Percentiles rank a stretch among this genome's conserved stretches.
Conservation (phyloP, 2,329 filamentous ascomycete species). For the Talaromyces pinophilus region DNA sequence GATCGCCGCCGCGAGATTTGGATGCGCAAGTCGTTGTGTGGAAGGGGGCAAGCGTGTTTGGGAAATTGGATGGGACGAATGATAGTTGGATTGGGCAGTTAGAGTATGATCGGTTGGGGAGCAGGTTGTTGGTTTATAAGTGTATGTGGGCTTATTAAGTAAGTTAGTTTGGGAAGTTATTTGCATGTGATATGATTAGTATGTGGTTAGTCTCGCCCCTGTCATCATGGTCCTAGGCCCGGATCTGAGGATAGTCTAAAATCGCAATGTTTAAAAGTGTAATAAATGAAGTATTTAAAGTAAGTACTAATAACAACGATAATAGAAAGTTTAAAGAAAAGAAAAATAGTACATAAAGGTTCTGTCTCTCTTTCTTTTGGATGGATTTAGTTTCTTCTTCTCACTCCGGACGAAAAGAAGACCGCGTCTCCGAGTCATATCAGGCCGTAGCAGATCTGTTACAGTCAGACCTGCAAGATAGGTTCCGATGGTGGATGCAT, state of each 20-base stretch:
- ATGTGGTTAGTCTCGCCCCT: not conserved
- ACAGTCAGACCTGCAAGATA: not conserved
- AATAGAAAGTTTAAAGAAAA: not conserved
- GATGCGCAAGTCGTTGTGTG: constrained; percentile 96
- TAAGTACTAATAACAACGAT: constrained; percentile 14
- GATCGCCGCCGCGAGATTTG: constrained; percentile 79
- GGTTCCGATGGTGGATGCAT: not conserved
- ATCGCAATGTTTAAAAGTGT: not conserved
- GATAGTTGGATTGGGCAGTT: constrained; percentile 89
- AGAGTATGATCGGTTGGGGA: constrained; percentile 85
- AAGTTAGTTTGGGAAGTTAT: not conserved
- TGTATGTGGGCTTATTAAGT: constrained; percentile 61
- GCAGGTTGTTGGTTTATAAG: constrained; percentile 82
- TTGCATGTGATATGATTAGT: constrained; percentile 6
- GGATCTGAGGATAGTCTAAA: not conserved
- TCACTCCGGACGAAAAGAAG: not conserved
- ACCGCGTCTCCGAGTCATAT: not conserved
- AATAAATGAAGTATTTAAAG: not conserved
- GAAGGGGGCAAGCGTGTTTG: constrained; percentile 98
- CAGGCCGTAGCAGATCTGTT: constrained; percentile 10
- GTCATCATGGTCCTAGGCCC: not conserved
- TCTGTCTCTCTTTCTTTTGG: constrained; percentile 1
- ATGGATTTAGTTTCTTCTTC: not conserved
- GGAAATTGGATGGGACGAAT: constrained; percentile 79
- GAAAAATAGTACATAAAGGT: constrained; percentile 13